phyloP scores from a whole-genome alignment of 495 filamentous ascomycete genomes.

The Cercophora samala region DNA sequence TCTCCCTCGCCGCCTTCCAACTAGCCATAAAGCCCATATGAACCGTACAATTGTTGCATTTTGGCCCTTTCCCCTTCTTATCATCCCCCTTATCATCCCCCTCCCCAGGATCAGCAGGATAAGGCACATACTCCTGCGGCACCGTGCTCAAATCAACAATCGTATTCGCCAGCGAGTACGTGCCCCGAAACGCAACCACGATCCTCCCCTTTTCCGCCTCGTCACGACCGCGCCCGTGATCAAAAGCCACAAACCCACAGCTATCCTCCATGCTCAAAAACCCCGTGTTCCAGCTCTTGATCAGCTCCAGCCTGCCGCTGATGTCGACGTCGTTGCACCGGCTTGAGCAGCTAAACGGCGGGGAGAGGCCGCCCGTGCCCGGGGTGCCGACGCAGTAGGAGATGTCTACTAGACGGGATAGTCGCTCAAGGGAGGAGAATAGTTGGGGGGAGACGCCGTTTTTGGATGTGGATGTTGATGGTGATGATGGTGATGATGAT shows the following conservation, averaged over 20 bases:
- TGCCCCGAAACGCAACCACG: slow-evolving; percentile 90
- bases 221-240: slow-evolving; percentile 45
- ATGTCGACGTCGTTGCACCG: slow-evolving; percentile 74
- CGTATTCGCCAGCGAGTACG: slow-evolving; percentile 87
- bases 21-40: slow-evolving; percentile 85
- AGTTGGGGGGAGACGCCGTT: slow-evolving; percentile 40
- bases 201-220: slow-evolving; percentile 45
- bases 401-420: slow-evolving; percentile 87
- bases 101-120: slow-evolving; percentile 52
- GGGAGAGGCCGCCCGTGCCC: slow-evolving; percentile 61
- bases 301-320: slow-evolving; percentile 59
- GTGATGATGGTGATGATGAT: slow-evolving; percentile 18
- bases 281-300: slow-evolving; percentile 88
- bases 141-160: slow-evolving; percentile 82
- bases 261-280: slow-evolving; percentile 74
- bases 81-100: neutral
- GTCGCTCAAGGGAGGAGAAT: slow-evolving; percentile 79
- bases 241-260: slow-evolving; percentile 89
- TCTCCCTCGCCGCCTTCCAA: slow-evolving; percentile 68
- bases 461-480: slow-evolving; percentile 13
- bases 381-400: slow-evolving; percentile 77
- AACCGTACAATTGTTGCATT: slow-evolving; percentile 82
- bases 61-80: slow-evolving; percentile 24
- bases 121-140: slow-evolving; percentile 87
- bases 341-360: slow-evolving; percentile 80